phyloP scores from a whole-genome alignment of 1,284 basidiomycete genomes.

The Gomphus bonarii region DNA sequence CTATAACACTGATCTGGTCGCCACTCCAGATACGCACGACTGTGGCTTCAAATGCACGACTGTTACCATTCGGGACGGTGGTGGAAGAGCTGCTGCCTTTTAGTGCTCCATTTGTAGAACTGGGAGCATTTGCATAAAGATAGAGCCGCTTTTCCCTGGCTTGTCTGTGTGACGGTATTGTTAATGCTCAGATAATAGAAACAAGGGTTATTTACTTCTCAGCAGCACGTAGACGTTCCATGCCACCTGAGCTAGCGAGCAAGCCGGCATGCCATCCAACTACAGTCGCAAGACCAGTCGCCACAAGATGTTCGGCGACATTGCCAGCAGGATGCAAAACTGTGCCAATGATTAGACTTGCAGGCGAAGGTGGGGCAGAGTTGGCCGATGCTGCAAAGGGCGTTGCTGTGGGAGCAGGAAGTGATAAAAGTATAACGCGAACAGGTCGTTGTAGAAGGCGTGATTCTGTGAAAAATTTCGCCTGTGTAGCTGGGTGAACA shows the following conservation, averaged over 20 bases:
- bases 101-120: constrained; percentile 29
- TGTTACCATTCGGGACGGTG: constrained; percentile 31
- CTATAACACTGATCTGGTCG: constrained; percentile 80
- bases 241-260: constrained; percentile 63
- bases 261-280: constrained; percentile 98
- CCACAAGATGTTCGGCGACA: constrained; percentile 84
- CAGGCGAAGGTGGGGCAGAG: constrained; percentile 48
- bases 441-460: constrained; percentile 86
- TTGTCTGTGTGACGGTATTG: constrained; percentile 13
- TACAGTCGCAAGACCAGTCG: constrained; percentile 80
- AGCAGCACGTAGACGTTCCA: constrained; percentile 79
- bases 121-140: constrained; percentile 59
- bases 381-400: constrained; percentile 69
- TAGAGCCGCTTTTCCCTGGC: constrained; percentile 79
- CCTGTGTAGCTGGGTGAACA: constrained; percentile 37
- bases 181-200: background rate
- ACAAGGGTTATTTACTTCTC: constrained; percentile 39
- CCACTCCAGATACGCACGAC: constrained; percentile 88
- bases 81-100: background rate
- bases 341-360: constrained; percentile 84
- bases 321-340: constrained; percentile 91
- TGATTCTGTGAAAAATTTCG: constrained; percentile 90
- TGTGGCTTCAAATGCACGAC: constrained; percentile 66
- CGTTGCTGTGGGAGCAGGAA: constrained; percentile 73
- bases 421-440: constrained; percentile 78